phyloP scores from a whole-genome alignment of 805 yeast species.

The Candida pseudoglaebosa region DNA sequence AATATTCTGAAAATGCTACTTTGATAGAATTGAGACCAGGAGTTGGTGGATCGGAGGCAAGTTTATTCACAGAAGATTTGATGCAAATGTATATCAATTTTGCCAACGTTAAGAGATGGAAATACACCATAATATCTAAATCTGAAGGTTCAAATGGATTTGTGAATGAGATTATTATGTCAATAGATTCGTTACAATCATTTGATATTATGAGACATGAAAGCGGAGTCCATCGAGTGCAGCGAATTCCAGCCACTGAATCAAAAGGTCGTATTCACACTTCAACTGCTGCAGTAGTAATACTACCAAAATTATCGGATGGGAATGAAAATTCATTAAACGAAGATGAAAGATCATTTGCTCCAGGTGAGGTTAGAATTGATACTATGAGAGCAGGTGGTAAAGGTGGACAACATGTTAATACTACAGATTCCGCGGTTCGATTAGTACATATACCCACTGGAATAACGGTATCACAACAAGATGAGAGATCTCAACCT shows the following conservation, averaged over 20 bases:
- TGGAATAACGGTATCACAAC: conserved; percentile 84
- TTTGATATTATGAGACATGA: conserved; percentile 73
- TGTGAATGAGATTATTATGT: conserved; percentile 73
- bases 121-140: conserved; percentile 52
- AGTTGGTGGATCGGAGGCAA: conserved; percentile 93
- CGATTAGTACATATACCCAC: conserved; percentile 89
- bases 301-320: conserved; percentile 74
- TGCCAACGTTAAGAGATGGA: conserved; percentile 67
- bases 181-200: conserved; percentile 71
- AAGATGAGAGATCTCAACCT: conserved; percentile 94
- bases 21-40: conserved; percentile 89
- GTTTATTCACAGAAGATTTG: conserved; percentile 77
- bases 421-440: conserved; percentile 96
- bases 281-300: conserved; percentile 93
- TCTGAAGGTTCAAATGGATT: conserved; percentile 55
- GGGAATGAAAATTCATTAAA: conserved; percentile 44
- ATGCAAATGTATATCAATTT: conserved; percentile 76
- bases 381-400: conserved; percentile 99
- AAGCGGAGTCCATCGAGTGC: conserved; percentile 96
- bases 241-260: conserved; percentile 90
- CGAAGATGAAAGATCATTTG: conserved; percentile 64
- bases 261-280: conserved; percentile 93
- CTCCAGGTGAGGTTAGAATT: conserved; percentile 82
- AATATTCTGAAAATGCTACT: conserved; percentile 72
- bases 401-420: conserved; percentile 97